phyloP scores from a whole-genome alignment of 148 eudicot species.

The Rhododendron simsii region DNA sequence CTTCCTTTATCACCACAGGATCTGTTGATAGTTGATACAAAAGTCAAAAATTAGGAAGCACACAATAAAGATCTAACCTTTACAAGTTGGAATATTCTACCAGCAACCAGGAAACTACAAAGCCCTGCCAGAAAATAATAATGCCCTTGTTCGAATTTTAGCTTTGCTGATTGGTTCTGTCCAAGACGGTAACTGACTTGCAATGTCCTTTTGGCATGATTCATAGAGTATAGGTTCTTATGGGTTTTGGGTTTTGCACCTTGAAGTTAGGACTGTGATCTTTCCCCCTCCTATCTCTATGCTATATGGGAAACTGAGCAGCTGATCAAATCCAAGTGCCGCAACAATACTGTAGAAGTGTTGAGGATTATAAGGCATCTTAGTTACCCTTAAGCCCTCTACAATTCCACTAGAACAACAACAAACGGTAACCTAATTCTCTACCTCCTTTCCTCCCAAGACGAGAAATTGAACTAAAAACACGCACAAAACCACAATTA shows the following conservation, averaged over 20 bases:
- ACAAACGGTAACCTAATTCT: background rate
- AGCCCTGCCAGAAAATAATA: background rate
- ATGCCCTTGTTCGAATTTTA: background rate
- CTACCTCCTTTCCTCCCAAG: background rate
- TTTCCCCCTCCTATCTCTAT: background rate
- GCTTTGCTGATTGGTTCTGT: background rate
- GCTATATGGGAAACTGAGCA: background rate
- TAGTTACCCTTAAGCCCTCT: background rate
- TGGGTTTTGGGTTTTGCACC: background rate
- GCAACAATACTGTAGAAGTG: background rate
- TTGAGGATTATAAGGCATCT: background rate
- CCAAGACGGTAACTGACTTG: background rate
- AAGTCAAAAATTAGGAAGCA: background rate
- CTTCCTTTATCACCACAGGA: slow-evolving; percentile 31
- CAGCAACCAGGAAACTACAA: background rate
- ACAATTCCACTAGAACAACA: background rate
- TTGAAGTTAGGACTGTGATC: background rate
- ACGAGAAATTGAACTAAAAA: background rate
- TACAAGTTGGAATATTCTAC: background rate
- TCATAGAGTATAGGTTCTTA: background rate
- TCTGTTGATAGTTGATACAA: slow-evolving; percentile 31
- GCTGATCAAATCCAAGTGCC: background rate
- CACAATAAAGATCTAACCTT: background rate
- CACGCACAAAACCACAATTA: background rate
- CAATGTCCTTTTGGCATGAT: background rate